These are phyloP conservation scores for Candida sphagnicola DNA, from an alignment of 805 yeast species.

Conservation along the genomic window DNA sequence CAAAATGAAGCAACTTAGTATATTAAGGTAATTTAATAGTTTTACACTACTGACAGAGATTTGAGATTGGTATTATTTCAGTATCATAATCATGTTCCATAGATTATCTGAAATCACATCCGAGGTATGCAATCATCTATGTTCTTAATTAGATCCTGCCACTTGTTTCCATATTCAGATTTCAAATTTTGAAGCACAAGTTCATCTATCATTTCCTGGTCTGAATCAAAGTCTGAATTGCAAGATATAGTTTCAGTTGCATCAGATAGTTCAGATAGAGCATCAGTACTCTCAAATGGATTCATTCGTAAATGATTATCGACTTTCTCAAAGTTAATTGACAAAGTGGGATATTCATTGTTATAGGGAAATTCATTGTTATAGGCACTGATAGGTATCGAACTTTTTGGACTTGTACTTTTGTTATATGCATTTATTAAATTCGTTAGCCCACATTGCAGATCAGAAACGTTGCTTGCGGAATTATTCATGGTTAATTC, in stretches of 20 bases:
- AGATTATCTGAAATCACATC: no score
- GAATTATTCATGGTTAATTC: not conserved
- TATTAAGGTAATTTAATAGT: no score
- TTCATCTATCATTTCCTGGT: slow-evolving; percentile 14
- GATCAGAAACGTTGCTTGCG: not conserved
- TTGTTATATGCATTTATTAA: no score
- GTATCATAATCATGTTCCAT: no score
- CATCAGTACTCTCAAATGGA: not conserved
- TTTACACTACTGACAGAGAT: no score
- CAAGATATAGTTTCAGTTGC: not conserved
- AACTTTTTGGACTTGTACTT: no score
- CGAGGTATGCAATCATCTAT: slow-evolving; percentile 5
- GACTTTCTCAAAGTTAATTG: slow-evolving; percentile 1
- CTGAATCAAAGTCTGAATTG: slow-evolving; percentile 21
- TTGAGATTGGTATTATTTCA: no score
- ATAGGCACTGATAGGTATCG: no score
- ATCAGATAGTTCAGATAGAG: not conserved
- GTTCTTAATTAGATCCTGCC: slow-evolving; percentile 7
- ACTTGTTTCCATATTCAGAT: slow-evolving; percentile 4
- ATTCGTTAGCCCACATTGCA: not conserved
- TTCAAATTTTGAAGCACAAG: not conserved
- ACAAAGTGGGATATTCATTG: no score
- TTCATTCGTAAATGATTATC: not conserved
- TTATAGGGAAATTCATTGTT: no score
- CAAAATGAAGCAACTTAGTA: no score